These are phyloP conservation scores for Parathielavia appendiculata DNA, from an alignment of 495 filamentous ascomycete genomes.

Conservation along the genomic window DNA sequence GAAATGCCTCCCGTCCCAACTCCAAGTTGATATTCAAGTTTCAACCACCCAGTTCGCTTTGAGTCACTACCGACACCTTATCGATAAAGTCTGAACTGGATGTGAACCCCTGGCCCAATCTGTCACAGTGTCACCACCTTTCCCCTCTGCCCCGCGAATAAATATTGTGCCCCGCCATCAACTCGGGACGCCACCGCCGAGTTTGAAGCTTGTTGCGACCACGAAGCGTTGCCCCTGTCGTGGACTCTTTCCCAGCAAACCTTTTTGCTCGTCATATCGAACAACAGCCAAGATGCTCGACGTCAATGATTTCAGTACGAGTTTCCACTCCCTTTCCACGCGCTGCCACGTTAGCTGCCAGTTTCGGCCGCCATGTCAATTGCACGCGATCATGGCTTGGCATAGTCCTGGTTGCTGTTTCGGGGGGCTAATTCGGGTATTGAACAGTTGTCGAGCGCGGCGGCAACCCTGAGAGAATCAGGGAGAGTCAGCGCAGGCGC, in stretches of 20 bases:
- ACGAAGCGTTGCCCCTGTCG: not conserved
- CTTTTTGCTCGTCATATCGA: not conserved
- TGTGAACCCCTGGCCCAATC: conserved; percentile 18
- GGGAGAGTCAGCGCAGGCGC: conserved; percentile 78
- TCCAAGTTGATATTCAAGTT: too few species aligned
- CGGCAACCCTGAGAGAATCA: conserved; percentile 82
- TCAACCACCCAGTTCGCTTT: too few species aligned
- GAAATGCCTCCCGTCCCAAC: too few species aligned
- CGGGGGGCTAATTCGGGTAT: conserved; percentile 74
- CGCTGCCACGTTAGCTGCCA: not conserved
- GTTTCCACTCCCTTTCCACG: not conserved
- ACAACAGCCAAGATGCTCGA: conserved; percentile 31
- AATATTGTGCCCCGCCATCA: conserved; percentile 34
- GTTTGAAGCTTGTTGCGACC: not conserved
- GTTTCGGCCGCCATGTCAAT: not conserved
- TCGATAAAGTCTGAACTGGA: not conserved
- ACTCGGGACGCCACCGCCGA: conserved; percentile 18
- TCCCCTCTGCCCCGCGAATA: conserved; percentile 32
- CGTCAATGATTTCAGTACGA: conserved; percentile 39
- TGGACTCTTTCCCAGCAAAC: not conserved
- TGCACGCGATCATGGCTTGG: conserved; percentile 14
- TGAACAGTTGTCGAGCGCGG: conserved; percentile 68
- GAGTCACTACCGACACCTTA: not conserved
- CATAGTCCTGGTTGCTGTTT: not conserved
- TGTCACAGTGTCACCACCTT: conserved; percentile 28